Evolutionary conservation across 768 basidiomycete genomes (phyloP), one percentile per base, ranked within the genome.

Genomic region (Lactarius pseudohatsudake): DNA sequence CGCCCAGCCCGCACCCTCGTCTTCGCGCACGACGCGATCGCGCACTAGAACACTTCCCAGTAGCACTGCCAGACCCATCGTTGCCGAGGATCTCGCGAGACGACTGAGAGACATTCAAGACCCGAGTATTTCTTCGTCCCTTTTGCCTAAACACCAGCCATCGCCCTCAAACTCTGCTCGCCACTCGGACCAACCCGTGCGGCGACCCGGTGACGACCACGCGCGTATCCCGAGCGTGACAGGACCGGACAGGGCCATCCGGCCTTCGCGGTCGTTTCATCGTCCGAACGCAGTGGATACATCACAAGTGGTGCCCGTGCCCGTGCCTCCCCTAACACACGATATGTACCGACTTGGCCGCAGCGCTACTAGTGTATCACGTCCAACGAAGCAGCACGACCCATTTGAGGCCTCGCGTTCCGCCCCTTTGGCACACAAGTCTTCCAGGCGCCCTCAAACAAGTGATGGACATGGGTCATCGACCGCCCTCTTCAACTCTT

Each of bases 181-280:
- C 34, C 50, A 40, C 28, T 36, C 22, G 43, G 53, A 55, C 70
- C 62, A 62, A 56, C 67, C 8, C 41, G 71, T 30, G 72, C 75
- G 34, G 63, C 71, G 60, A 67, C 74, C 54, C 57, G 74, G 40
- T 53, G 73, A 74, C 64, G 73, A 74, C 63, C 74, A 22, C 43
- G 54, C 10, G 26, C 70, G 47, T 54, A 13, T 40, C n/a, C 50
- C 64, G 59, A 64, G 68, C 11, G 61, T 69, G n/a, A 62, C 55
- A 47, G 32, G 73, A 10, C 74, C 73, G 38, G 72, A 74, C 16
- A 71, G 69, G 61, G 55, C 75, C 3, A 69, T 90, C 34, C 82
- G 82, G 22, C 76, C 81, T 26, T 78, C 77, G 80, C 82, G 85
- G 20, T 90, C 90, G 9, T 87, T 91, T 78, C 87, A 85, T 71